phyloP scores from a whole-genome alignment of 257 asterid genomes.

The Verbascum thapsus region DNA sequence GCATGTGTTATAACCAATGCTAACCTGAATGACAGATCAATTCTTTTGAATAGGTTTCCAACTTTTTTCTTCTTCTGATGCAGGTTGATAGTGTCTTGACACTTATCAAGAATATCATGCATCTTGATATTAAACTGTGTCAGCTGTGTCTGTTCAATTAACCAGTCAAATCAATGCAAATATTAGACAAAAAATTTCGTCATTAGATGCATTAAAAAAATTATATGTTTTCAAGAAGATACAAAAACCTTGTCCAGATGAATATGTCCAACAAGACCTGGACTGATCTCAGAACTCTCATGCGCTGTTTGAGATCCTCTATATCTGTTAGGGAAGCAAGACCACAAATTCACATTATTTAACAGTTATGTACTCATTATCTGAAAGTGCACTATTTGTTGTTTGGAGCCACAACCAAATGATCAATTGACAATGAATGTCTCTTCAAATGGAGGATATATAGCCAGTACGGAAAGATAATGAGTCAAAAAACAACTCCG shows the following conservation, averaged over 20 bases:
- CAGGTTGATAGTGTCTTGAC: constrained; percentile 56
- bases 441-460: constrained; percentile 14
- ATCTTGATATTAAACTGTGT: constrained; percentile 48
- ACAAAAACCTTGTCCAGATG: constrained; percentile 76
- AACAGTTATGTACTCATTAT: constrained; percentile 5
- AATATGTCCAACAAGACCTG: constrained; percentile 87
- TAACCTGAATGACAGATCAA: constrained; percentile 69
- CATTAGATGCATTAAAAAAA: constrained; percentile 28
- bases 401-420: constrained; percentile 17
- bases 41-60: constrained; percentile 60
- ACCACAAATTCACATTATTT: constrained; percentile 20
- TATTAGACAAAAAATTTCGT: constrained; percentile 19
- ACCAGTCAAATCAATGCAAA: constrained; percentile 29
- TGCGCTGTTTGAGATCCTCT: constrained; percentile 38
- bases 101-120: constrained; percentile 62
- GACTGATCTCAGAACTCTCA: constrained; percentile 45
- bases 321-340: constrained; percentile 57
- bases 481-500: background rate
- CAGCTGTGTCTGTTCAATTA: constrained; percentile 57
- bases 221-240: constrained; percentile 25
- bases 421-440: constrained; percentile 9
- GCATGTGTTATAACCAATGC: constrained; percentile 35
- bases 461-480: constrained; percentile 1
- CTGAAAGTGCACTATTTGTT: background rate
- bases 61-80: constrained; percentile 67